A percentile compares a stretch with the other conserved stretches of the same genome.
Evolutionary conservation across 2,329 filamentous ascomycete genomes (phyloP).

Genomic region (Penicillium sp.): DNA sequence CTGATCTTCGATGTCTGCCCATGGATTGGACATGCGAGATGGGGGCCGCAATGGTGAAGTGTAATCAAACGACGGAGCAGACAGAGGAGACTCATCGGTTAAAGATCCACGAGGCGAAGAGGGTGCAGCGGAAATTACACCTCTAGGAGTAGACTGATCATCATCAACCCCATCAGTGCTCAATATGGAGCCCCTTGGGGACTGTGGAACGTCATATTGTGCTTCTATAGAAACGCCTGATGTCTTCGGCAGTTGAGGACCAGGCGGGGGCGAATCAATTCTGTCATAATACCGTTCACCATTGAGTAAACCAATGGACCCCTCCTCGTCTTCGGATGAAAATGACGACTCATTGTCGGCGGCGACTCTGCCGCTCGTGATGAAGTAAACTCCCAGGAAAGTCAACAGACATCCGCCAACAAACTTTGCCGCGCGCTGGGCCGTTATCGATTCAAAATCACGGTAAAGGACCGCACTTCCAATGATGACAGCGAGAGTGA

Average conservation of each 20-base stretch:
- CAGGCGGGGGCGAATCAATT: constrained; percentile 25
- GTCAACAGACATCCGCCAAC: constrained; percentile 82
- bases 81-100: constrained; percentile 24
- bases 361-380: constrained; percentile 69
- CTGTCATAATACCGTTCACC: constrained; percentile 33
- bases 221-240: constrained; percentile 10
- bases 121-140: constrained; percentile 25
- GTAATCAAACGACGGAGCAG: constrained; percentile 21
- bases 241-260: constrained; percentile 15
- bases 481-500: constrained; percentile 89
- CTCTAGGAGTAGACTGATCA: constrained; percentile 27
- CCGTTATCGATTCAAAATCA: constrained; percentile 78
- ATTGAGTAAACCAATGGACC: constrained; percentile 36
- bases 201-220: constrained; percentile 17
- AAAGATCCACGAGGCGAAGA: constrained; percentile 30
- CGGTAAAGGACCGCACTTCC: constrained; percentile 88
- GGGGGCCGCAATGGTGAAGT: constrained; percentile 29
- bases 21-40: constrained; percentile 33
- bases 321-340: constrained; percentile 57
- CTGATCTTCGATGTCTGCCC: constrained; percentile 25
- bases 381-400: constrained; percentile 93
- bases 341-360: constrained; percentile 55
- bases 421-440: constrained; percentile 70
- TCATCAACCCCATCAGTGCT: constrained; percentile 30
- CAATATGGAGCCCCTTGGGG: constrained; percentile 28